Base-by-base conservation (phyloP, 2,329 filamentous ascomycete genomes). In the Fusarium proliferatum region DNA sequence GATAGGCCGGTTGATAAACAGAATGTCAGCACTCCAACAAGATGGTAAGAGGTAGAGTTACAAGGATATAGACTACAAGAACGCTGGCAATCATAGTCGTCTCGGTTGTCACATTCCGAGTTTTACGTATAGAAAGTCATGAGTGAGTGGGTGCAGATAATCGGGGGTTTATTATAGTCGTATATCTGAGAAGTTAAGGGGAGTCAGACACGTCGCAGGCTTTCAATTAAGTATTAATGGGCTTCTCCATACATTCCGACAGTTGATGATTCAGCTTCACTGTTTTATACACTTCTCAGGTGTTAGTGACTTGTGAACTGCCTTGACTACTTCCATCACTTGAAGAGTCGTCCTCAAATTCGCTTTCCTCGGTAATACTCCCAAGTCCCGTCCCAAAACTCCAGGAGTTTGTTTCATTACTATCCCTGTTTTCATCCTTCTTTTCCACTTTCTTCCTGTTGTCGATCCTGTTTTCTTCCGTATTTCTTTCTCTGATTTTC, bases 361-460 rank as follows among this genome's bases (percentile, higher is more conserved):
- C 63, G 23, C 39, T 49, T 30, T 67, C 66, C 39, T 69, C 66
- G 36, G 48, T 63, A 12, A 68, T 63, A 49, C 53, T 45, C 39
- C 53, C 64, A 11, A 69, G 43, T 26, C 39, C 49, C n/a, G 42
- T 28, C n/a, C 33, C 17, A 11, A 21, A 34, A 26, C 33, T 23
- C 30, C 26, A n/a, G n/a, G 36, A n/a, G 51, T 12, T 17, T 26
- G 26, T 30, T 55, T 55, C 51, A 13, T 55, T 30, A 16, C 23
- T 41, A 41, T 55, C 23, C 34, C 34, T 39, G 15, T 36, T 30
- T 16, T 66, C 51, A 11, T n/a, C 26, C 9, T 46, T 15, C 17
- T 42, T 36, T 19, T 23, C 34, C 11, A 28, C 34, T 8, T 13
- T 28, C 33, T 52, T 42, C 8, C 42, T 42, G 21, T 21, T 36